These are phyloP conservation scores for Brettanomyces custersianus DNA, from an alignment of 805 yeast species.

Conservation along the genomic window DNA sequence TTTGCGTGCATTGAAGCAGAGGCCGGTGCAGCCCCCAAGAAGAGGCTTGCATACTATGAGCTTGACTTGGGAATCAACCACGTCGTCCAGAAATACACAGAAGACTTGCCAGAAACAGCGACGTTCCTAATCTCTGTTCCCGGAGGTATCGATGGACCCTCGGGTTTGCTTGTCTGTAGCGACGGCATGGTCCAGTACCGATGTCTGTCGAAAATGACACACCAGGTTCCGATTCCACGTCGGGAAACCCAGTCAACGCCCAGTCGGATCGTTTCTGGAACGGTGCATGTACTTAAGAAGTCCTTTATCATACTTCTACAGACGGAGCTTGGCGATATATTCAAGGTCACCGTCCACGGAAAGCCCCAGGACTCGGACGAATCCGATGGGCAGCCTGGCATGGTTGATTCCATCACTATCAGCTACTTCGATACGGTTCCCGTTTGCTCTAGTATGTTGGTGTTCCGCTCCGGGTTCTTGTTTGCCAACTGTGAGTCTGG, in stretches of 20 bases:
- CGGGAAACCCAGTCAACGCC: slow-evolving; percentile 21
- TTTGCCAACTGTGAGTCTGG: slow-evolving; percentile 57
- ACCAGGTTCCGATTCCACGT: slow-evolving; percentile 47
- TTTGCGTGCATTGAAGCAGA: slow-evolving; percentile 76
- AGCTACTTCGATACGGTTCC: slow-evolving; percentile 76
- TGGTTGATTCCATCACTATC: slow-evolving; percentile 35
- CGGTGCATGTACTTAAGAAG: slow-evolving; percentile 56
- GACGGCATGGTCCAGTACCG: slow-evolving; percentile 45
- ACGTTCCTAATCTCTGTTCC: slow-evolving; percentile 61
- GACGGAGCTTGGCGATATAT: slow-evolving; percentile 62
- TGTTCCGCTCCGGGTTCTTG: slow-evolving; percentile 69
- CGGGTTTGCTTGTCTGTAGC: slow-evolving; percentile 62
- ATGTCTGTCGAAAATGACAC: slow-evolving; percentile 27
- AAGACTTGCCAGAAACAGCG: slow-evolving; percentile 30
- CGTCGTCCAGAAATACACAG: slow-evolving; percentile 45
- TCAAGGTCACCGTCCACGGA: slow-evolving; percentile 50
- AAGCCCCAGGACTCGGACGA: slow-evolving; percentile 31
- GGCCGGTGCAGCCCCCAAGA: slow-evolving; percentile 26
- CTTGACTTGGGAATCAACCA: slow-evolving; percentile 81
- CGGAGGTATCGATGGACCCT: slow-evolving; percentile 58
- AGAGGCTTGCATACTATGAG: slow-evolving; percentile 58
- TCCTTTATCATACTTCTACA: slow-evolving; percentile 66
- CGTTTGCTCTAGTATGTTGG: slow-evolving; percentile 40
- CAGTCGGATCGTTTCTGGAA: slow-evolving; percentile 41
- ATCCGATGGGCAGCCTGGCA: slow-evolving; percentile 13